phyloP scores from a whole-genome alignment of 345 rosid genomes.

The Populus simonii region DNA sequence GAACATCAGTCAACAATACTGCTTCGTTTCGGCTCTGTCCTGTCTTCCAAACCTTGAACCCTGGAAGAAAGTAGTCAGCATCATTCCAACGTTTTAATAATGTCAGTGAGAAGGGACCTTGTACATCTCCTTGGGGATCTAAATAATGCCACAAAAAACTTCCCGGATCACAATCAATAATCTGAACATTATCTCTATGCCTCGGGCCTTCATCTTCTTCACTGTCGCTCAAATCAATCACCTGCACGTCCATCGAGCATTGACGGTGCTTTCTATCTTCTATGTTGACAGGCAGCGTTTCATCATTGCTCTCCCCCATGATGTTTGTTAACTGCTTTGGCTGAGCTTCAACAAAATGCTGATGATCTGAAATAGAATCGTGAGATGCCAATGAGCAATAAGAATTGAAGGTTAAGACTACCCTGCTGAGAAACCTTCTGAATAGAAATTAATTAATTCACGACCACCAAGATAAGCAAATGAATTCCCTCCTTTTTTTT shows the following conservation, averaged over 20 bases:
- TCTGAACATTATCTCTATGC: background rate
- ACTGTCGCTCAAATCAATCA: constrained; percentile 59
- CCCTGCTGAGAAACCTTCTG: no score
- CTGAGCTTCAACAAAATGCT: background rate
- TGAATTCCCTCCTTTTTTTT: no score
- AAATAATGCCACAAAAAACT: constrained; percentile 52
- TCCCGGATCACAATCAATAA: constrained; percentile 11
- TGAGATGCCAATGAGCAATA: background rate
- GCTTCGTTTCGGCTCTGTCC: constrained; percentile 46
- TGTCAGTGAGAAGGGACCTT: constrained; percentile 64
- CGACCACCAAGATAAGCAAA: no score
- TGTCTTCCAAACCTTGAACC: constrained; percentile 68
- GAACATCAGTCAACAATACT: constrained; percentile 40
- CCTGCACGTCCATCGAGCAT: constrained; percentile 11
- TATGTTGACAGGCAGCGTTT: background rate
- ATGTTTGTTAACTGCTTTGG: constrained; percentile 3
- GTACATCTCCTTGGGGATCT: constrained; percentile 61
- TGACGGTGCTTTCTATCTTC: background rate
- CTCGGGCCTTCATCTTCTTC: constrained; percentile 36
- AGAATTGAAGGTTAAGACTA: background rate
- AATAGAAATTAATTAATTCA: no score
- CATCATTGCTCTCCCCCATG: background rate
- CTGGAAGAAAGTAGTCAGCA: constrained; percentile 40
- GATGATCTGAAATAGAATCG: constrained; percentile 19
- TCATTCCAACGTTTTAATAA: constrained; percentile 60